phyloP scores from a whole-genome alignment of 2,329 filamentous ascomycete species.

The Xylaria sp. region DNA sequence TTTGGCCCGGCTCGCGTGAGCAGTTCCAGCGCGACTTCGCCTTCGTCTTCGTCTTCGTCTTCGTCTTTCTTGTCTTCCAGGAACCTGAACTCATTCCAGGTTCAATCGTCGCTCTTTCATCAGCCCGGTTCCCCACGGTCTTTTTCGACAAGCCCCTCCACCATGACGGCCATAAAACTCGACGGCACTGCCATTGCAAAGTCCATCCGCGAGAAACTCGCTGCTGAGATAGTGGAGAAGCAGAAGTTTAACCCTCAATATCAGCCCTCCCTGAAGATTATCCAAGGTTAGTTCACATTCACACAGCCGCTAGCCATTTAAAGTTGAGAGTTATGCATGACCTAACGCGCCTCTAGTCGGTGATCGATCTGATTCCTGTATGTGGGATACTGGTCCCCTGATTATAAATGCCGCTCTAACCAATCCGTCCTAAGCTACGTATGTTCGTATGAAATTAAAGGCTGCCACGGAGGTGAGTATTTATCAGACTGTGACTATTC shows the following conservation, averaged over 20 bases:
- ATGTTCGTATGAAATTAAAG: constrained; percentile 99
- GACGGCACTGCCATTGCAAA: constrained; percentile 97
- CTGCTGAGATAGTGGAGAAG: constrained; percentile 80
- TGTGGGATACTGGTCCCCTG: constrained; percentile 49
- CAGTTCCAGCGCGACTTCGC: constrained; percentile 23
- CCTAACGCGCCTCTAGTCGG: constrained; percentile 70
- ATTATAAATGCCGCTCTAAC: constrained; percentile 37
- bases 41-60: constrained; percentile 25
- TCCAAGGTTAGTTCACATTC: constrained; percentile 76
- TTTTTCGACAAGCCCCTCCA: constrained; percentile 63
- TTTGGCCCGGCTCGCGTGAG: constrained; percentile 26
- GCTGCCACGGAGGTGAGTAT: constrained; percentile 83
- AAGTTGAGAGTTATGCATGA: constrained; percentile 32
- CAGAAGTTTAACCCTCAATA: constrained; percentile 88
- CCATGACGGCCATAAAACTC: constrained; percentile 90
- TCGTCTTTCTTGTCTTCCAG: constrained; percentile 17
- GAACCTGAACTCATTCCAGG: constrained; percentile 20
- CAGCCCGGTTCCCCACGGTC: constrained; percentile 41
- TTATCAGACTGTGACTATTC: not conserved
- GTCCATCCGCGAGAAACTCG: constrained; percentile 84
- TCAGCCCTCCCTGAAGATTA: constrained; percentile 90
- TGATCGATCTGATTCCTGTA: constrained; percentile 91
- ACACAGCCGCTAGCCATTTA: constrained; percentile 25
- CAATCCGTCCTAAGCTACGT: constrained; percentile 74
- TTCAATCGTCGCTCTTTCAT: constrained; percentile 33